Evolutionary conservation across 148 eudicot genomes (phyloP).

Genomic region (Cornus controversa): DNA sequence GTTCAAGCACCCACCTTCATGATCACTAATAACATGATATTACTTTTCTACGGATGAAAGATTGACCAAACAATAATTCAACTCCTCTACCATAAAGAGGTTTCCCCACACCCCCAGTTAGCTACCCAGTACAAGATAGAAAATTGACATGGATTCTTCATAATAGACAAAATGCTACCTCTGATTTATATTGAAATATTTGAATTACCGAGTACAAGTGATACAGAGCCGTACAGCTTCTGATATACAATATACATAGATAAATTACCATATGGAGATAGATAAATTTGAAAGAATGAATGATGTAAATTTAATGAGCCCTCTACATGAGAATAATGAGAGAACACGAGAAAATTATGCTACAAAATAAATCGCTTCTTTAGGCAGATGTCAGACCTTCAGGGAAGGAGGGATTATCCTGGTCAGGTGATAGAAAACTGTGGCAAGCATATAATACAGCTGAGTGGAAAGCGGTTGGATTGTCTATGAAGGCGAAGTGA

Average conservation of each 20-base stretch:
- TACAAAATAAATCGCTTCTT: background rate
- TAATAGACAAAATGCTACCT: background rate
- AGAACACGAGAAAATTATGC: background rate
- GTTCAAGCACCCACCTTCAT: no score
- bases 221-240: background rate
- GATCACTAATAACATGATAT: no score
- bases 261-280: background rate
- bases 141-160: no score
- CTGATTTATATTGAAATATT: background rate
- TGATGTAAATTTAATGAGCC: background rate
- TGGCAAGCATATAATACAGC: constrained; percentile 84
- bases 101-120: no score
- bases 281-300: background rate
- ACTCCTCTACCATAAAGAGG: no score
- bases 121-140: no score
- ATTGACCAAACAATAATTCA: no score
- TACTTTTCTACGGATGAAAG: no score
- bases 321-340: background rate
- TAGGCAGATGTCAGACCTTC: constrained; percentile 64
- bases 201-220: background rate
- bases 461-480: constrained; percentile 73
- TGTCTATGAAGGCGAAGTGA: constrained; percentile 70
- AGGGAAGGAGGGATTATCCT: constrained; percentile 51
- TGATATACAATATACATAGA: background rate
- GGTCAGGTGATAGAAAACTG: constrained; percentile 54